phyloP scores from a whole-genome alignment of 2,329 filamentous ascomycete genomes.

The Triangularia setosa region DNA sequence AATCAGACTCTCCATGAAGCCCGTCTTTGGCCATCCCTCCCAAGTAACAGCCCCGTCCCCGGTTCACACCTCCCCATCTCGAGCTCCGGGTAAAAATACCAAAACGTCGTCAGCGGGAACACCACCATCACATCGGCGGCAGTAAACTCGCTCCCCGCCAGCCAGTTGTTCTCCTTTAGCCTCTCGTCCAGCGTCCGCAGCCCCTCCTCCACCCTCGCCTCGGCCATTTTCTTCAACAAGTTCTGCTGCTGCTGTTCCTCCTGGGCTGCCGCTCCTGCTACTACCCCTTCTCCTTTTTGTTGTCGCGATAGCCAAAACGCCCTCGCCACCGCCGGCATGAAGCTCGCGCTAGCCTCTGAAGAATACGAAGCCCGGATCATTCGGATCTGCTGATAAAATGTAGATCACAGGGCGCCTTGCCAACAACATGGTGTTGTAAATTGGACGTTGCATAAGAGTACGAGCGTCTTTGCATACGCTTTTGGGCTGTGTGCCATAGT shows the following conservation, averaged over 20 bases:
- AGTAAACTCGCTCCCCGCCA: slow-evolving; percentile 60
- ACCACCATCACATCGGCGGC: slow-evolving; percentile 63
- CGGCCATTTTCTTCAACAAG: slow-evolving; percentile 28
- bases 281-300: too few relatives aligned
- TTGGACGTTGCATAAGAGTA: neutral
- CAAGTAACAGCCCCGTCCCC: slow-evolving; percentile 35
- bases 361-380: neutral
- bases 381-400: neutral
- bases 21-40: slow-evolving; percentile 24
- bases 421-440: neutral
- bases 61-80: slow-evolving; percentile 48
- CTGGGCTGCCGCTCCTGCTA: neutral
- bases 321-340: slow-evolving; percentile 38
- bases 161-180: slow-evolving; percentile 45
- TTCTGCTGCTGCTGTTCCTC: too few relatives aligned
- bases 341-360: slow-evolving; percentile 40
- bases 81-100: slow-evolving; percentile 44
- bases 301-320: slow-evolving; percentile 30
- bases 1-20: neutral
- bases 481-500: too few relatives aligned
- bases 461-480: too few relatives aligned
- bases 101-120: slow-evolving; percentile 58
- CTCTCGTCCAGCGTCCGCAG: slow-evolving; percentile 47
- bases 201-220: slow-evolving; percentile 34
- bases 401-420: neutral